Base-by-base conservation (phyloP, 2,329 filamentous ascomycete genomes). In the Davidsoniella virescens region DNA sequence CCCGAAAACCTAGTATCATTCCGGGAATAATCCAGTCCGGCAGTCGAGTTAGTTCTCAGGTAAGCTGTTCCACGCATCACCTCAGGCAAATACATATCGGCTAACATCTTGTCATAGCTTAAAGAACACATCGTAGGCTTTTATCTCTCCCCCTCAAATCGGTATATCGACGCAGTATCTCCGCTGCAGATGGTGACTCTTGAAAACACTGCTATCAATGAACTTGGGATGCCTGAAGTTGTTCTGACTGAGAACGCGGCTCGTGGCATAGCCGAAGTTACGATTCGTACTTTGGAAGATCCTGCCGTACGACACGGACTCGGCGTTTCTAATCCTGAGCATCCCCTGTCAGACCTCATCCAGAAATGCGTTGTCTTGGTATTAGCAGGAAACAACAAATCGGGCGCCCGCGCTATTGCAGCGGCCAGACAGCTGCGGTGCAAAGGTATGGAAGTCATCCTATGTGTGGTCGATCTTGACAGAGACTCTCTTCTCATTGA, bases 341-440 rank as follows among this genome's bases (percentile, higher is more conserved):
- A 52, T 6, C 57, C 59, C 17, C 61, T 62, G 16, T 56, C 53
- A 12, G 53, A 55, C 59, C 7, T 58, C 57, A 36, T 51, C 60
- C 39, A 61, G 53, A 54, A 63, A 41, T 63, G 64, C 4, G 69
- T 71, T 0, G 67, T 78, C 29, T 78, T 94, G 18, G 77, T 96
- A 5, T 71, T 96, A n/a, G 88, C 86, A 0, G 90, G 92, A n/a
- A 96, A 95, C 63, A 90, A 94, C 64, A 87, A 87, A 56, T 87
- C 82, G 1, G 88, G 90, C 38, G 81, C 85, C 37, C 76, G 90
- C 52, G 87, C 87, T 2, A 73, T 96, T 49, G 84, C 87, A 12
- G 87, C 87, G 3, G 87, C 82, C 25, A 78, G 92, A 4, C 88
- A 96, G 62, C 73, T 96, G 7, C 79, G 85, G 47, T 90, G 88